Conservation (phyloP, 495 filamentous ascomycete genomes). For the Penicillium coprophilum region DNA sequence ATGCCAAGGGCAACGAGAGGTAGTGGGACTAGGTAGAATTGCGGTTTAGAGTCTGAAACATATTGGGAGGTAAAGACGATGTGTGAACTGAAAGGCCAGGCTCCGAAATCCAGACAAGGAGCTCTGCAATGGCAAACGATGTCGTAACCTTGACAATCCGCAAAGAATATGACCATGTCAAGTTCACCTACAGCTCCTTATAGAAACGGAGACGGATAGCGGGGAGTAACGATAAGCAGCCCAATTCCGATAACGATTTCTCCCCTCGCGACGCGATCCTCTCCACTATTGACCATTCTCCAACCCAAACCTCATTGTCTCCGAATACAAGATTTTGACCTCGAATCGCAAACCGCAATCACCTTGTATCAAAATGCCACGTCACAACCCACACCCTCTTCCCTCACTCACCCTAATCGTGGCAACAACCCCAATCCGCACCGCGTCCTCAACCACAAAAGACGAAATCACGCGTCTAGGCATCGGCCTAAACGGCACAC, state of each 20-base stretch:
- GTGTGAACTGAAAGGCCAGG: no score
- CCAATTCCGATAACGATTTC: conserved; percentile 2
- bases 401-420: conserved; percentile 44
- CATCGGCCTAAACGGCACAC: conserved; percentile 74
- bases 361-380: conserved; percentile 22
- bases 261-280: conserved; percentile 3
- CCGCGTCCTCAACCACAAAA: conserved; percentile 31
- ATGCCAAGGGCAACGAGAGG: no score
- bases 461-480: conserved; percentile 62
- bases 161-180: not conserved
- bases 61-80: no score
- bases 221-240: conserved; percentile 3
- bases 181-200: not conserved
- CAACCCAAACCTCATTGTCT: not conserved
- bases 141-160: not conserved
- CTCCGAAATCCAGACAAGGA: no score
- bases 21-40: no score
- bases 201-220: not conserved
- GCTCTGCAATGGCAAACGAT: no score
- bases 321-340: not conserved
- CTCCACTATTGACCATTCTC: not conserved
- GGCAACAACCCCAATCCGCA: conserved; percentile 41
- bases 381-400: conserved; percentile 19
- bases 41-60: no score
- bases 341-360: not conserved